Percentiles rank a stretch among this genome's conserved stretches.
These are phyloP conservation scores for Echeveria elegans DNA, from an alignment of 164 flowering plant genomes.

Conservation along the genomic window DNA sequence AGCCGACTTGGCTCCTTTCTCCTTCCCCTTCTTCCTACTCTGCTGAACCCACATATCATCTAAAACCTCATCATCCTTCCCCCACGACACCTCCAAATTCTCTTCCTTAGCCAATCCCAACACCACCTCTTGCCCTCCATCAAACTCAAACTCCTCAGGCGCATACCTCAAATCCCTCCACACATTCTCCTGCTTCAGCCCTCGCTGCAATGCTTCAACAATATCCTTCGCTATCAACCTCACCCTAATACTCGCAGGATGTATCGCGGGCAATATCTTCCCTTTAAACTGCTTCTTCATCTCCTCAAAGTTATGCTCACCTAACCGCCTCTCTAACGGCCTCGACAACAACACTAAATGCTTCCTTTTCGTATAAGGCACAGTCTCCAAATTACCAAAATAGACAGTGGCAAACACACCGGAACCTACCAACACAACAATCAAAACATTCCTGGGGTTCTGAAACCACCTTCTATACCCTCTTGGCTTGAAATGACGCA, in stretches of 20 bases:
- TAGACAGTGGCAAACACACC: slow-evolving; percentile 55
- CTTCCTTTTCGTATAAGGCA: slow-evolving; percentile 72
- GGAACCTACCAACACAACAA: slow-evolving; percentile 44
- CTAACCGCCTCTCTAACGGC: slow-evolving; percentile 46
- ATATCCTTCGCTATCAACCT: slow-evolving; percentile 67
- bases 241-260: slow-evolving; percentile 76
- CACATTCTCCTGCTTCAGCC: slow-evolving; percentile 49
- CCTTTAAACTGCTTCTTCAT: slow-evolving; percentile 50
- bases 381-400: slow-evolving; percentile 64
- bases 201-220: slow-evolving; percentile 68
- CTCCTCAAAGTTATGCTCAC: slow-evolving; percentile 52
- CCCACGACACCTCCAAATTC: slow-evolving; percentile 38
- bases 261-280: slow-evolving; percentile 71
- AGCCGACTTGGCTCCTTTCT: slow-evolving; percentile 26
- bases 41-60: slow-evolving; percentile 79
- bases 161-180: slow-evolving; percentile 71
- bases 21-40: slow-evolving; percentile 51
- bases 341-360: slow-evolving; percentile 79
- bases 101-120: slow-evolving; percentile 28
- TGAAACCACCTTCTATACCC: slow-evolving; percentile 56
- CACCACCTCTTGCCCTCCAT: slow-evolving; percentile 19
- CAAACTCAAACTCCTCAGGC: slow-evolving; percentile 12
- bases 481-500: slow-evolving; percentile 59
- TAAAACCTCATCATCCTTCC: slow-evolving; percentile 60
- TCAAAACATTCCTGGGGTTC: slow-evolving; percentile 45